A percentile compares a stretch with the other conserved stretches of the same genome.
Conservation (phyloP, 345 rosid genomes). For the Combretum micranthum region DNA sequence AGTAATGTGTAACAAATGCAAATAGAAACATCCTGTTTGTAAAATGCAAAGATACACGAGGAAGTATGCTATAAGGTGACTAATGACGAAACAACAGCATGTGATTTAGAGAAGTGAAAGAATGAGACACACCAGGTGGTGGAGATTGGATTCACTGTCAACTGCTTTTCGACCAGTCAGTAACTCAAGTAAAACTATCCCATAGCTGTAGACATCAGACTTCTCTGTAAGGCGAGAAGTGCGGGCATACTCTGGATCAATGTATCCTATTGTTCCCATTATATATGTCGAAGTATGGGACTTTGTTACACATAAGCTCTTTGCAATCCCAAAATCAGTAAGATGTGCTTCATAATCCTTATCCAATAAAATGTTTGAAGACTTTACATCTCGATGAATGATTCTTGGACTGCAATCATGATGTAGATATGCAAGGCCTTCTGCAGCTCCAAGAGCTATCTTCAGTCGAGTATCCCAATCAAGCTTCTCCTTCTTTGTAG, state of each 20-base stretch:
- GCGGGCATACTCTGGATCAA: conserved; percentile 95
- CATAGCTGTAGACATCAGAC: conserved; percentile 92
- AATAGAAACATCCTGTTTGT: too few species aligned
- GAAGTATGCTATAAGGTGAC: too few species aligned
- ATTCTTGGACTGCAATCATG: conserved; percentile 95
- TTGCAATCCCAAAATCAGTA: conserved; percentile 97
- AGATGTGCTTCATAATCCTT: conserved; percentile 86
- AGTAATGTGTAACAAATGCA: too few species aligned
- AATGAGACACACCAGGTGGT: conserved; percentile 65
- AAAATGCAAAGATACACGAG: too few species aligned
- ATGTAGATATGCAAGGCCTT: conserved; percentile 87
- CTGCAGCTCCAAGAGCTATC: conserved; percentile 89
- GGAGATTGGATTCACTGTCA: conserved; percentile 86
- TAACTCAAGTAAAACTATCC: conserved; percentile 83
- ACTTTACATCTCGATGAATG: conserved; percentile 92
- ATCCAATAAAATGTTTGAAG: conserved; percentile 83
- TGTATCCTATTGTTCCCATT: conserved; percentile 96
- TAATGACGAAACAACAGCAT: too few species aligned
- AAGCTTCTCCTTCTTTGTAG: conserved; percentile 69
- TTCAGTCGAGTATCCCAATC: conserved; percentile 80
- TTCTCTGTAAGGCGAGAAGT: conserved; percentile 93
- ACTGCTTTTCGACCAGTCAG: conserved; percentile 88
- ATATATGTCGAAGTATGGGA: conserved; percentile 74
- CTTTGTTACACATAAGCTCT: conserved; percentile 69
- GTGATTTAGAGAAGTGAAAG: neutral